Evolutionary conservation across 1,139 yeast genomes (phyloP), one percentile per base, ranked within the genome.

Genomic region (Lodderomyces pseudojiufengensis): DNA sequence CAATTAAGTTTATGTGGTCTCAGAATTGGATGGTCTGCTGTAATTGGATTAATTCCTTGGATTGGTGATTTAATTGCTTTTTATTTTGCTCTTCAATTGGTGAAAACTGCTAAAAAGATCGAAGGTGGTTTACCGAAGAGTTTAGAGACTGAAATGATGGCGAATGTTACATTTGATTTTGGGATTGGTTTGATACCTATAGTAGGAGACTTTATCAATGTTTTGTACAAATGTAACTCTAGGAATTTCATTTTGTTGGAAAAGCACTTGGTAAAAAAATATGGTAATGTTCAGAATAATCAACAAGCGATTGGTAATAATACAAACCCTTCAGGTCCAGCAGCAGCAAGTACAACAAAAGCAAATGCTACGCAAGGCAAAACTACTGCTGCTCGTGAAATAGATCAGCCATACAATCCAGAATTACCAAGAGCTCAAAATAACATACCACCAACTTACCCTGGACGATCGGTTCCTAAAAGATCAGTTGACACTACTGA

Each of bases 181-280:
- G 69, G 70, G 1, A 61, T 85, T 36, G 88, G 92, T 0, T 60
- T 85, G 49, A 73, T 83, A 29, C 95, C 95, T 2, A 43, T 84
- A 27, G 76, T 84, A 12, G 95, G 95, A 9, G 85, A 77, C 47
- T 57, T 83, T 31, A 68, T 81, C 37, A 78, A 78, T 43, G 77
- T 85, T 20, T 63, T 80, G 36, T 85, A 82, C 61, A 81, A 84
- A 61, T 78, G 88, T 38, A 84, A 84, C 48, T 80, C 86, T 23
- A 62, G 95, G 42, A 85, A 85, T 53, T 79, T 80, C 33, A 63
- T 83, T 28, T 47, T 82, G 32, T 57, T 84, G 48, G 90, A 84
- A 52, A 68, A 70, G 38, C 63, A 75, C 44, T 58, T 83, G 47
- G 68, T 71, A 26, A 61, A 65, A 31, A 76, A 75, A 47, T 61